These are phyloP conservation scores for Rhizopus microsporus DNA, from an alignment of 371 early-diverging fungal species.

Conservation along the genomic window DNA sequence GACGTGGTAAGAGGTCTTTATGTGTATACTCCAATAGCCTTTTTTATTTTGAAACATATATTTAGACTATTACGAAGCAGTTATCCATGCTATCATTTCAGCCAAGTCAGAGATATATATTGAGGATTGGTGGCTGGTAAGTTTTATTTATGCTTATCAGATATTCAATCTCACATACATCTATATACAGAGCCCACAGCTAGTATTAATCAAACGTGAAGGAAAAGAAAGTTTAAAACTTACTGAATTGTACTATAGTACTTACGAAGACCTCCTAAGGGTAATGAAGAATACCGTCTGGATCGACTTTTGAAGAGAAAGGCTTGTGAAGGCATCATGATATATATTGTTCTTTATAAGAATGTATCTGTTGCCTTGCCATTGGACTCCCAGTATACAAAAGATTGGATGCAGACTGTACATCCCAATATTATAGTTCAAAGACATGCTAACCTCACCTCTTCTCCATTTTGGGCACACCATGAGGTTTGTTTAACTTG, in stretches of 20 bases:
- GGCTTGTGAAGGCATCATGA: conserved; percentile 85
- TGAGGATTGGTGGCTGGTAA: conserved; percentile 85
- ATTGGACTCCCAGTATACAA: conserved; percentile 81
- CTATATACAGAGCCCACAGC: conserved; percentile 58
- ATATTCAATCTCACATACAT: too few relatives aligned
- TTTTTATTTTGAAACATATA: background rate
- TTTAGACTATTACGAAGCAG: conserved; percentile 76
- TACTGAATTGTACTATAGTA: conserved; percentile 46
- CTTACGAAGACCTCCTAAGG: conserved; percentile 73
- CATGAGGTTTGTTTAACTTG: conserved; percentile 45
- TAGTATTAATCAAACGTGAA: conserved; percentile 39
- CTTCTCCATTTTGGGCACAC: conserved; percentile 80
- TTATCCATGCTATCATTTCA: conserved; percentile 74
- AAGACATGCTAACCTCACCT: conserved; percentile 24
- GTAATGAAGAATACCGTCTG: conserved; percentile 76
- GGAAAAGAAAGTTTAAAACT: background rate
- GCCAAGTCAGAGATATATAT: conserved; percentile 85
- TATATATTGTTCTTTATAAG: conserved; percentile 89
- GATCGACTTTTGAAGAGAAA: conserved; percentile 82
- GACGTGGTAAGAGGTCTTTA: conserved; percentile 37
- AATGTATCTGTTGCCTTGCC: conserved; percentile 79
- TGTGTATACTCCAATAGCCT: background rate
- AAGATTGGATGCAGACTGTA: conserved; percentile 69
- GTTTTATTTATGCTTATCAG: background rate
- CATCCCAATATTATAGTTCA: conserved; percentile 75